Evolutionary conservation across 1,284 basidiomycete species (phyloP).

Genomic region (Fomitiporia mediterranea): DNA sequence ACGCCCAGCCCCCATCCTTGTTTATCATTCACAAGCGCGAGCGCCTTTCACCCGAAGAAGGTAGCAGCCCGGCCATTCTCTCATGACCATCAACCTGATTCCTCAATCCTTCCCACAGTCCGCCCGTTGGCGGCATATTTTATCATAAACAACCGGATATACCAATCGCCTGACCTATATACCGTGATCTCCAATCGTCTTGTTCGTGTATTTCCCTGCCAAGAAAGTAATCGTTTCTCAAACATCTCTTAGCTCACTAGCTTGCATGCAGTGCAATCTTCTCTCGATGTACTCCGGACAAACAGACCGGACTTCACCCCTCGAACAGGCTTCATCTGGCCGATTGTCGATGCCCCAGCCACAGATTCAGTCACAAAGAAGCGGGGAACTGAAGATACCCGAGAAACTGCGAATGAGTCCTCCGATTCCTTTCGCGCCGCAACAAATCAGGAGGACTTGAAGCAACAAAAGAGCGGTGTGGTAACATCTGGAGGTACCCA

Average conservation of each 20-base stretch:
- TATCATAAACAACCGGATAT: constrained; percentile 80
- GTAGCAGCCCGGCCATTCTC: constrained; percentile 34
- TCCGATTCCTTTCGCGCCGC: constrained; percentile 5
- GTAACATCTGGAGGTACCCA: constrained; percentile 12
- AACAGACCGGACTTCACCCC: constrained; percentile 75
- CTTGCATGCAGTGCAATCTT: constrained; percentile 65
- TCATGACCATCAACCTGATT: constrained; percentile 15
- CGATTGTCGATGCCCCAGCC: constrained; percentile 54
- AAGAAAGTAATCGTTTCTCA: neutral
- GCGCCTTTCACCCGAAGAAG: constrained; percentile 73
- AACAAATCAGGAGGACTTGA: constrained; percentile 17
- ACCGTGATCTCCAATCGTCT: constrained; percentile 77
- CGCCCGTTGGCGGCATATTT: constrained; percentile 77
- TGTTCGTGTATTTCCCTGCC: constrained; percentile 38
- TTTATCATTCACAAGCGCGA: constrained; percentile 87
- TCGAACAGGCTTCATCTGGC: constrained; percentile 76
- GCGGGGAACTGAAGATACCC: constrained; percentile 36
- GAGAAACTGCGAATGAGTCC: constrained; percentile 1
- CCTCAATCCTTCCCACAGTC: constrained; percentile 39
- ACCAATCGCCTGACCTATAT: constrained; percentile 81
- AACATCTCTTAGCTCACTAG: constrained; percentile 53
- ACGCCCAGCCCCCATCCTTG: constrained; percentile 69
- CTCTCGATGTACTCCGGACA: constrained; percentile 62
- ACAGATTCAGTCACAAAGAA: constrained; percentile 37
- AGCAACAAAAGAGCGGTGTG: constrained; percentile 20